Base-by-base conservation (phyloP, 2,329 filamentous ascomycete genomes). In the Diaporthe ampelina region DNA sequence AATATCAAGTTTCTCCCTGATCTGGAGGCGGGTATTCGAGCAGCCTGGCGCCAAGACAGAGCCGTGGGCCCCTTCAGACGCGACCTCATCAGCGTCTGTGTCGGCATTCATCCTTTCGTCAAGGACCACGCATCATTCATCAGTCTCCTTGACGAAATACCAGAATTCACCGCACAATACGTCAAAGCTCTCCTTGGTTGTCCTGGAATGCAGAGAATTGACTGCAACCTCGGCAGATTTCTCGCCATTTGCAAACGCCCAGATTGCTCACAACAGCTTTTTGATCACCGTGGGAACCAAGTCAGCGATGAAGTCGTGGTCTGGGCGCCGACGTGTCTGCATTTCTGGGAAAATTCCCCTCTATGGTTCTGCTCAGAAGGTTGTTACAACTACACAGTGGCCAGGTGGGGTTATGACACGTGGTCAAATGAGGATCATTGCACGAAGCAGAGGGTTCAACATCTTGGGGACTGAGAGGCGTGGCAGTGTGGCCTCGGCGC, bases 131-230 rank as follows among this genome's bases (percentile, higher is more conserved):
- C 4, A 4, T 58, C 67, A 9, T 70, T 70, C 67, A 19, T 48
- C 5, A 17, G 19, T 26, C 52, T 70, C 21, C 11, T 70, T 2
- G 52, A 58, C 3, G 54, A 70, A 26, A 17, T 58, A 3, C 52
- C 67, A 1, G 24, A 21, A 1, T 70, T 70, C 15, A n/a, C 37
- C 24, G 4, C 8, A 11, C 19, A n/a, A 1, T 58, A 35, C 21
- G 10, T 48, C 19, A 70, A 50, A 11, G 67, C 67, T 1, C 17
- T 70, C 9, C 21, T 70, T 19, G 67, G 54, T 6, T 70, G 67
- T 13, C 26, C 37, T 15, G 37, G 24, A 45, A 21, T 26, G 37
- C n/a, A 61, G 21, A 21, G 15, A 2, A 19, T 21, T 17, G 37
- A 45, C 7, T 9, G n/a, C 37, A 7, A 1, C 9, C 0, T 43